Conservation (phyloP, 371 early-diverging fungal species). For the Parasitella parasitica region DNA sequence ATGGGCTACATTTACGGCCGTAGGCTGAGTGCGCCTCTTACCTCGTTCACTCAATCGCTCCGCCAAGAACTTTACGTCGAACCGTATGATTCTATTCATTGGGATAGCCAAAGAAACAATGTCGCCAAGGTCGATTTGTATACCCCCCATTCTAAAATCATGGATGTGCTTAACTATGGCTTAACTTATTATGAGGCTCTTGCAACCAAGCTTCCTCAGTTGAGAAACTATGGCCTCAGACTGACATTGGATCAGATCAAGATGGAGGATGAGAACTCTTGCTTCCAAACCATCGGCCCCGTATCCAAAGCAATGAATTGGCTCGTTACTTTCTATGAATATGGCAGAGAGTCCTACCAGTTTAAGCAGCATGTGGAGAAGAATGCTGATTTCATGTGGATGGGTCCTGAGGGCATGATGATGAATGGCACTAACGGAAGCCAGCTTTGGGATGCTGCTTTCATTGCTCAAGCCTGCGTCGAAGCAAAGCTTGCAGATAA, state of each 20-base stretch:
- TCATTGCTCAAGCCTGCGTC: conserved; percentile 77
- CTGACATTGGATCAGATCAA: conserved; percentile 80
- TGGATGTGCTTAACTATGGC: conserved; percentile 71
- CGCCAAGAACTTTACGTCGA: conserved; percentile 86
- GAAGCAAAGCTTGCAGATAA: conserved; percentile 68
- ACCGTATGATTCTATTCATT: conserved; percentile 82
- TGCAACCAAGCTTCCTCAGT: conserved; percentile 35
- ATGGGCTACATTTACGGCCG: conserved; percentile 93
- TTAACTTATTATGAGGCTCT: conserved; percentile 70
- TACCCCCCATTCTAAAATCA: conserved; percentile 76
- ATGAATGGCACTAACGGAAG: conserved; percentile 98
- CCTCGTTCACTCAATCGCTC: conserved; percentile 70
- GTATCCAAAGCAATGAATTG: conserved; percentile 94
- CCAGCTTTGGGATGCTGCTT: conserved; percentile 96
- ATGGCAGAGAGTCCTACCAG: conserved; percentile 81
- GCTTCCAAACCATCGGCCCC: conserved; percentile 88
- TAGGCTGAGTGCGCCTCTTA: conserved; percentile 59
- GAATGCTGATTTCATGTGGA: conserved; percentile 86
- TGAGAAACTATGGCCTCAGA: conserved; percentile 74
- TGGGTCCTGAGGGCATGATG: conserved; percentile 90
- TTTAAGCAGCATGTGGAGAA: conserved; percentile 78
- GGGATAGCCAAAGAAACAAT: conserved; percentile 82
- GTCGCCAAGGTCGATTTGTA: conserved; percentile 84
- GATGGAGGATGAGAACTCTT: conserved; percentile 90
- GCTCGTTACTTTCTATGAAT: conserved; percentile 79